Conservation (phyloP, 2,329 filamentous ascomycete genomes). For the Aspergillus intermedius region DNA sequence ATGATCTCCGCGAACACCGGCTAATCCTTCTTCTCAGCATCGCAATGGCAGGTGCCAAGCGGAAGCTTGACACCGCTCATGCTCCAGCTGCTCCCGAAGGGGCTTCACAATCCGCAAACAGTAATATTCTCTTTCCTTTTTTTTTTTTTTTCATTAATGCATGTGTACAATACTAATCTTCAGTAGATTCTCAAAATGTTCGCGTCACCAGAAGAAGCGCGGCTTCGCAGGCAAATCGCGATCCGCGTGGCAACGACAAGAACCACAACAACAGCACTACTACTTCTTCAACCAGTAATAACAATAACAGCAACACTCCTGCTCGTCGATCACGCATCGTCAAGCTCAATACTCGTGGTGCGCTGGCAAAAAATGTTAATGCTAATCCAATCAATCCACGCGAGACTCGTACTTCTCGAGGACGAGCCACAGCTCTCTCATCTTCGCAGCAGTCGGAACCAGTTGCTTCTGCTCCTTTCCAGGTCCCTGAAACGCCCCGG, state of each 20-base stretch:
- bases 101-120: slow-evolving; percentile 14
- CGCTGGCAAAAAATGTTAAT: slow-evolving; percentile 8
- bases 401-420: slow-evolving; percentile 19
- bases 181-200: slow-evolving; percentile 3
- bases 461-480: neutral
- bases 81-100: slow-evolving; percentile 13
- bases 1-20: neutral
- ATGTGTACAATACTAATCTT: neutral
- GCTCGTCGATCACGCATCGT: slow-evolving; percentile 17
- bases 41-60: slow-evolving; percentile 33
- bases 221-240: neutral
- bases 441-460: neutral
- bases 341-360: slow-evolving; percentile 15
- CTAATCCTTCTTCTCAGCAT: slow-evolving; percentile 7
- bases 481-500: slow-evolving; percentile 24
- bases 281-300: slow-evolving; percentile 4
- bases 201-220: slow-evolving; percentile 1
- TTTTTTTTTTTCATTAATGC: neutral
- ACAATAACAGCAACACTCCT: slow-evolving; percentile 5
- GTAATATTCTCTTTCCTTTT: slow-evolving; percentile 13
- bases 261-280: neutral
- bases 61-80: slow-evolving; percentile 23
- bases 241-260: slow-evolving; percentile 1
- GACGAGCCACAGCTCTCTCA: slow-evolving; percentile 9
- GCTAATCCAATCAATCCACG: slow-evolving; percentile 6